Evolutionary conservation across 1,139 yeast species (phyloP).

Genomic region (Lodderomyces elongisporus): DNA sequence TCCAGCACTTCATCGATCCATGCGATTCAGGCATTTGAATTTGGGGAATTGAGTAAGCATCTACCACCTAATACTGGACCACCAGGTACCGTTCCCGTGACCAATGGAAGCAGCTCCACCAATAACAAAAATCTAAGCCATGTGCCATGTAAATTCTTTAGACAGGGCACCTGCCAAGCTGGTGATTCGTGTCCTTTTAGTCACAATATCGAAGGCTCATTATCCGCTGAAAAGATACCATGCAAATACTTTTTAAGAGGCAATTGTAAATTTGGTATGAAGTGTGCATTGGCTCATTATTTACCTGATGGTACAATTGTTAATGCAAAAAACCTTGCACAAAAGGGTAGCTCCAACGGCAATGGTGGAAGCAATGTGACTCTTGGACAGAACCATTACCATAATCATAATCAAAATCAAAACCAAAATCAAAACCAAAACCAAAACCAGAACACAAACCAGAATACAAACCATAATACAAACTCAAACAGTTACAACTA

Average conservation of each 20-base stretch:
- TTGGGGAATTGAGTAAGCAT: constrained; percentile 12
- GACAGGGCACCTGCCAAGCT: constrained; percentile 92
- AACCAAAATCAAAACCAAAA: not conserved
- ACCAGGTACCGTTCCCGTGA: constrained; percentile 26
- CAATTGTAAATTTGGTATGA: constrained; percentile 87
- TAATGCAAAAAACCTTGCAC: constrained; percentile 40
- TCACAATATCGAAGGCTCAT: constrained; percentile 61
- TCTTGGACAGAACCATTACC: too few species aligned
- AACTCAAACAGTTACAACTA: too few species aligned
- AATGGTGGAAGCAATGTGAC: constrained; percentile 5
- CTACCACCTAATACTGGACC: constrained; percentile 43
- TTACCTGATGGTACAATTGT: constrained; percentile 85
- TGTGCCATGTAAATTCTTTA: constrained; percentile 91
- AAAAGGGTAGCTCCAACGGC: constrained; percentile 6
- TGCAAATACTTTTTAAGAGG: constrained; percentile 95
- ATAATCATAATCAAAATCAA: not conserved
- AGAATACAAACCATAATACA: constrained; percentile 4
- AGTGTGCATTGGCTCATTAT: constrained; percentile 90
- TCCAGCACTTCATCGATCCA: too few species aligned
- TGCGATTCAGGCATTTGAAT: too few species aligned
- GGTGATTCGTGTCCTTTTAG: constrained; percentile 90
- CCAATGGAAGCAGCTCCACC: constrained; percentile 2
- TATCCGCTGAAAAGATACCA: constrained; percentile 62
- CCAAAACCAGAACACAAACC: not conserved
- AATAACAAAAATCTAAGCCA: constrained; percentile 57